Evolutionary conservation across 441 rosid genomes (phyloP).

Genomic region (Erodium trifolium): DNA sequence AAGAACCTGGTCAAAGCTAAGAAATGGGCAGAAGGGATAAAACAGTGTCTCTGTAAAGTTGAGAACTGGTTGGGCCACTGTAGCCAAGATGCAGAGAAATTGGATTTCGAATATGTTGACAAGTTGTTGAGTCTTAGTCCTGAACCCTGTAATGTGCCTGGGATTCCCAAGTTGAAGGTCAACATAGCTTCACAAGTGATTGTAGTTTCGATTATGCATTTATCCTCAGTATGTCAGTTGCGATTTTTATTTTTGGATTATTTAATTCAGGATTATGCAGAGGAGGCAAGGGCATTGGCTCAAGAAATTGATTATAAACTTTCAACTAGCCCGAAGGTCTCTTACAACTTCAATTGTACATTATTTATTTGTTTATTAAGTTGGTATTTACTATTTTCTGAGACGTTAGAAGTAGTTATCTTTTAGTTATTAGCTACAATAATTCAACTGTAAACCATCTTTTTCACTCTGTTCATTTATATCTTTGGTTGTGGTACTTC

Average conservation of each 20-base stretch:
- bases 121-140: slow-evolving; percentile 51
- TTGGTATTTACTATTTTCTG: slow-evolving; percentile 8
- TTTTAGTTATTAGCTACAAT: slow-evolving; percentile 3
- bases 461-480: slow-evolving; percentile 9
- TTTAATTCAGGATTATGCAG: slow-evolving; percentile 47
- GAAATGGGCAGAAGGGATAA: slow-evolving; percentile 71
- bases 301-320: slow-evolving; percentile 51
- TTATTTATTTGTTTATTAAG: background rate
- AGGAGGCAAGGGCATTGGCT: slow-evolving; percentile 51
- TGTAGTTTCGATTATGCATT: slow-evolving; percentile 15
- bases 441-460: background rate
- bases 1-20: slow-evolving; percentile 46
- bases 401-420: slow-evolving; percentile 14
- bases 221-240: slow-evolving; percentile 6
- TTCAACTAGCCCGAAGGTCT: slow-evolving; percentile 46
- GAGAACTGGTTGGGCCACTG: slow-evolving; percentile 34
- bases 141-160: slow-evolving; percentile 60
- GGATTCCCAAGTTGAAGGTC: slow-evolving; percentile 70
- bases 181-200: slow-evolving; percentile 16
- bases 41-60: slow-evolving; percentile 45
- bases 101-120: slow-evolving; percentile 36
- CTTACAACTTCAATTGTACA: slow-evolving; percentile 8
- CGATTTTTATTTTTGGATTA: slow-evolving; percentile 15
- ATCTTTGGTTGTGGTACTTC: slow-evolving; percentile 11
- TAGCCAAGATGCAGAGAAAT: slow-evolving; percentile 34